phyloP scores from a whole-genome alignment of 441 rosid species.

The Bocquillonia castaneifolia region DNA sequence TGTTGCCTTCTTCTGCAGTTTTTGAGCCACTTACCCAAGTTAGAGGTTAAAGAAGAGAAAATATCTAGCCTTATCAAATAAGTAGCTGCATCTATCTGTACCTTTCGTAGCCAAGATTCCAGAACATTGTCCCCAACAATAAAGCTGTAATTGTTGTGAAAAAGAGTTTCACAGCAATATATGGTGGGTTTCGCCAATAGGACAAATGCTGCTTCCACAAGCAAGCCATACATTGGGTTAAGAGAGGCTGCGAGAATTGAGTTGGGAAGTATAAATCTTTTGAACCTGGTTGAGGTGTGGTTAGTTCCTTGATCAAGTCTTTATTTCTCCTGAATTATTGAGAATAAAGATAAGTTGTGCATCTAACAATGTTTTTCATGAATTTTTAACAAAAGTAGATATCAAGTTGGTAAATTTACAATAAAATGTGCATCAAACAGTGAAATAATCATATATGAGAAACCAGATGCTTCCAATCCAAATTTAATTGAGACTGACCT shows the following conservation, averaged over 20 bases:
- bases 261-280: conserved; percentile 47
- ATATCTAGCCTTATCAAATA: too few species aligned
- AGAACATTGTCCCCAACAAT: conserved; percentile 57
- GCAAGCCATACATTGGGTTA: conserved; percentile 51
- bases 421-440: background rate
- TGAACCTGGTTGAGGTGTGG: conserved; percentile 38
- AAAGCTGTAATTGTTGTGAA: conserved; percentile 47
- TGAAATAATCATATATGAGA: background rate
- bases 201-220: conserved; percentile 58
- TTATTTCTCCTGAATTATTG: conserved; percentile 48
- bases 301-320: conserved; percentile 43
- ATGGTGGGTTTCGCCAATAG: conserved; percentile 56
- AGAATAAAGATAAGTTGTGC: too few species aligned
- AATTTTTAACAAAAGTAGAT: too few species aligned
- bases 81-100: conserved; percentile 14
- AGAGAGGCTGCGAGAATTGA: conserved; percentile 40
- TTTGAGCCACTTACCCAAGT: background rate
- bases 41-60: background rate
- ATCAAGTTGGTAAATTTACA: conserved; percentile 7
- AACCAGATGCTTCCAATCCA: background rate
- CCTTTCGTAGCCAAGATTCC: conserved; percentile 55
- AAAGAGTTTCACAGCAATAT: conserved; percentile 45
- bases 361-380: too few species aligned
- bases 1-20: conserved; percentile 43
- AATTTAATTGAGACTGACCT: conserved; percentile 29